A percentile compares a stretch with the other conserved stretches of the same genome.
Conservation (phyloP, 2,329 filamentous ascomycete genomes). For the Aspergillus hiratsukae region DNA sequence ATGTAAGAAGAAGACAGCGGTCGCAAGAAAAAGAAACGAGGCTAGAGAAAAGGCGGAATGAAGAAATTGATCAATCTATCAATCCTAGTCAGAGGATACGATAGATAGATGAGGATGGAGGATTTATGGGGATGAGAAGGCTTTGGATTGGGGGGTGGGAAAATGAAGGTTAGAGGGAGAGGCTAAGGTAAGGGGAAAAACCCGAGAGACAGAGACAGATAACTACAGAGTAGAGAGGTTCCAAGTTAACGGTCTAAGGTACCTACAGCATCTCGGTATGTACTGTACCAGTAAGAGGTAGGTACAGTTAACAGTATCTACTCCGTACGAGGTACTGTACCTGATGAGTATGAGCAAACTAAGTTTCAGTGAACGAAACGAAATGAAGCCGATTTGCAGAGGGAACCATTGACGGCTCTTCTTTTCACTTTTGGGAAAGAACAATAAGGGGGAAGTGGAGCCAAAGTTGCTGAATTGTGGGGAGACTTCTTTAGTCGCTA, state of each 20-base stretch:
- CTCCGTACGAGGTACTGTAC: neutral
- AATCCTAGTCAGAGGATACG: neutral
- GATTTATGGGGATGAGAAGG: neutral
- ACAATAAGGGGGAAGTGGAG: neutral
- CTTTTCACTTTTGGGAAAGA: neutral
- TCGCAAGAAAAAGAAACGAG: conserved; percentile 6
- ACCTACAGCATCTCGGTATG: neutral
- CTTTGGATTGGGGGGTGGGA: neutral
- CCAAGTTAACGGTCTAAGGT: neutral
- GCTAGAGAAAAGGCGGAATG: conserved; percentile 6
- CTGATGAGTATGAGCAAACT: neutral
- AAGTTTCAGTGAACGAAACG: neutral
- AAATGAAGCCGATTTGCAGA: neutral
- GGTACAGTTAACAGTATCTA: too few relatives aligned
- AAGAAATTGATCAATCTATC: neutral
- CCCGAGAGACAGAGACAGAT: neutral
- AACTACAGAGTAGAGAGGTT: too few relatives aligned
- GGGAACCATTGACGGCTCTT: neutral
- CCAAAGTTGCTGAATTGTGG: neutral
- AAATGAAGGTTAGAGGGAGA: neutral
- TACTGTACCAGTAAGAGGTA: neutral
- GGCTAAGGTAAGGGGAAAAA: neutral
- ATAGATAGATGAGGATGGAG: neutral
- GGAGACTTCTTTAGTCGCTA: neutral
- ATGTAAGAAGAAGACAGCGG: neutral